These are phyloP conservation scores for Rhodotorula sp. DNA, from an alignment of 1,284 basidiomycete genomes.

Conservation along the genomic window DNA sequence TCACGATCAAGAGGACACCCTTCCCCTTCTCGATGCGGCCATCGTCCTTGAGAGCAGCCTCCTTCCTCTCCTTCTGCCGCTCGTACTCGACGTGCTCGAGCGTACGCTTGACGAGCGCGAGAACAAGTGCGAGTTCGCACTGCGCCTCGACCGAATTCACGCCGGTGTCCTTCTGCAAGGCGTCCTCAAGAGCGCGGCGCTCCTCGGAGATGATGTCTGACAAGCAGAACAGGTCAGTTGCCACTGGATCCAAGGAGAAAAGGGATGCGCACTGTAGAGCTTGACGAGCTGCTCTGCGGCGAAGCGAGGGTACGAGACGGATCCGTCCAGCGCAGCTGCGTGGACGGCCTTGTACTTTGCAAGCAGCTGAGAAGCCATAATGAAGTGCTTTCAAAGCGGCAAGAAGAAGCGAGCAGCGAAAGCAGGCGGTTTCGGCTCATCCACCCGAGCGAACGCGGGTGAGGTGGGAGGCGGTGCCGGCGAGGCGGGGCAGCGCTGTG, in stretches of 20 bases:
- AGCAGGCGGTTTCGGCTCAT: background rate
- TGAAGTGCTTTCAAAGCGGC: background rate
- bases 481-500: no score
- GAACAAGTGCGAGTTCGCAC: slow-evolving; percentile 1
- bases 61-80: no score
- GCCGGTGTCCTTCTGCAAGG: background rate
- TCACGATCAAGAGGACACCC: slow-evolving; percentile 1
- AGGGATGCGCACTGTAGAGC: slow-evolving; percentile 12
- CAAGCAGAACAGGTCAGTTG: background rate
- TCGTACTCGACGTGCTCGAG: background rate
- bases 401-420: background rate
- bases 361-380: background rate
- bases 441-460: no score
- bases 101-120: slow-evolving; percentile 5
- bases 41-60: background rate
- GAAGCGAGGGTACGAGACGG: slow-evolving; percentile 6
- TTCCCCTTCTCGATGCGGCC: background rate
- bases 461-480: no score
- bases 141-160: background rate
- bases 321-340: background rate
- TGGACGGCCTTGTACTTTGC: background rate
- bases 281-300: slow-evolving; percentile 8
- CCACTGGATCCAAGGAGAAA: background rate
- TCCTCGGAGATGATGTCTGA: slow-evolving; percentile 4
- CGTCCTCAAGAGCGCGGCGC: background rate